Evolutionary conservation across 495 filamentous ascomycete genomes (phyloP).

Genomic region (Penicillium bialowiezense): DNA sequence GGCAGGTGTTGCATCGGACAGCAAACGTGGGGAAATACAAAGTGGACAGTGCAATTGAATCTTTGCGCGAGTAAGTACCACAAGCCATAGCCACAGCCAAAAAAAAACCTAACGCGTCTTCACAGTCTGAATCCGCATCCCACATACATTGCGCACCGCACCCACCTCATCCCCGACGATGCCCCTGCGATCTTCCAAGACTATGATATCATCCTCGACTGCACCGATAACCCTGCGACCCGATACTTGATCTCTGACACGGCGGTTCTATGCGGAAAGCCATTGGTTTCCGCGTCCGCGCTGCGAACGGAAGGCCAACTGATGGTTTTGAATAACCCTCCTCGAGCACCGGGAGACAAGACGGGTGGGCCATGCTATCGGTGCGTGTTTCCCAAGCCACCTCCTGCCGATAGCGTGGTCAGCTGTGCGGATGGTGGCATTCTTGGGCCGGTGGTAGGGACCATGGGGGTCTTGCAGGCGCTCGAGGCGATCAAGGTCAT

Average conservation of each 20-base stretch:
- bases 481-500: slow-evolving; percentile 86
- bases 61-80: slow-evolving; percentile 56
- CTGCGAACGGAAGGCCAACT: slow-evolving; percentile 86
- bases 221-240: slow-evolving; percentile 86
- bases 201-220: slow-evolving; percentile 90
- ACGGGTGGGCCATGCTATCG: slow-evolving; percentile 80
- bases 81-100: too few relatives aligned
- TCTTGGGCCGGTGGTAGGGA: slow-evolving; percentile 85
- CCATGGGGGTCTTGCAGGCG: slow-evolving; percentile 91
- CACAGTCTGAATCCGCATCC: slow-evolving; percentile 65
- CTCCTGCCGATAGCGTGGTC: slow-evolving; percentile 71
- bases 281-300: slow-evolving; percentile 85
- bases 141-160: slow-evolving; percentile 56
- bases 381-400: slow-evolving; percentile 86
- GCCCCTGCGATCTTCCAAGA: slow-evolving; percentile 58
- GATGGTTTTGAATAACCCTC: slow-evolving; percentile 66
- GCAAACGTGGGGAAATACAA: slow-evolving; percentile 72
- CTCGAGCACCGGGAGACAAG: slow-evolving; percentile 44
- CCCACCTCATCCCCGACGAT: slow-evolving; percentile 60
- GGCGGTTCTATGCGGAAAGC: slow-evolving; percentile 72
- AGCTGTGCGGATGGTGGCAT: slow-evolving; percentile 92
- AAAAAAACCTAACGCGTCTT: not conserved
- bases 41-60: slow-evolving; percentile 72
- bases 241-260: slow-evolving; percentile 93
- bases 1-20: slow-evolving; percentile 79